Base-by-base conservation (phyloP, 805 yeast genomes). In the Kuraishia borneana region DNA sequence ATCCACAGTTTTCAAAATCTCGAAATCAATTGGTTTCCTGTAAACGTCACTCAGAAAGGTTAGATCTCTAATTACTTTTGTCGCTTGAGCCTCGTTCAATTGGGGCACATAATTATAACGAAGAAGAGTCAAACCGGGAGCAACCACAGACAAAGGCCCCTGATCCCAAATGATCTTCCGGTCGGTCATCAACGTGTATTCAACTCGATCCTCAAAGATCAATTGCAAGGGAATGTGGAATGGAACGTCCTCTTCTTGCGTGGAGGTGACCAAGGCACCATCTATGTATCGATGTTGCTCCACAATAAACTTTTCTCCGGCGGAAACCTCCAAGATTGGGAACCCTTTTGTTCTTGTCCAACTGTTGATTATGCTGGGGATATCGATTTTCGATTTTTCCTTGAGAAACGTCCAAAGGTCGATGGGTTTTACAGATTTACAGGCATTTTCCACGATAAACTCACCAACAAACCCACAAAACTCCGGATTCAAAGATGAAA, bases 311-410 rank as follows among this genome's bases (percentile, higher is more conserved):
- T 51, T 54, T 5, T 39, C 46, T 2, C 46, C 53, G 0, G 46
- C 51, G 1, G 45, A 39, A 2, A 71, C 70, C 3, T 50, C 43
- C 5, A 79, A 45, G 2, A 71, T 48, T 4, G 88, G 85, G 34
- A 56, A 68, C 1, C 88, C 87, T 1, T 77, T 63, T 10, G 65
- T 51, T 45, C 71, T 63, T 2, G 68, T 53, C 87, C 85, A 79
- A 1, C 83, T 67, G 40, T 70, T 66, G 40, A 68, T 56, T 34
- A 76, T 70, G 0, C 66, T 56, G 17, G 65, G 52, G n/a, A 75
- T 44, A 44, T 74, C 77, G 30, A 61, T 46, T 4, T 60, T 46
- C 18, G 39, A 26, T 34, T 51, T 52, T 2, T 37, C 40, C 36
- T 30, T 60, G 41, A 45, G 56, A 19, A 51, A 53, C 25, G 51